phyloP scores from a whole-genome alignment of 148 eudicot species.

The Diospyros lotus region DNA sequence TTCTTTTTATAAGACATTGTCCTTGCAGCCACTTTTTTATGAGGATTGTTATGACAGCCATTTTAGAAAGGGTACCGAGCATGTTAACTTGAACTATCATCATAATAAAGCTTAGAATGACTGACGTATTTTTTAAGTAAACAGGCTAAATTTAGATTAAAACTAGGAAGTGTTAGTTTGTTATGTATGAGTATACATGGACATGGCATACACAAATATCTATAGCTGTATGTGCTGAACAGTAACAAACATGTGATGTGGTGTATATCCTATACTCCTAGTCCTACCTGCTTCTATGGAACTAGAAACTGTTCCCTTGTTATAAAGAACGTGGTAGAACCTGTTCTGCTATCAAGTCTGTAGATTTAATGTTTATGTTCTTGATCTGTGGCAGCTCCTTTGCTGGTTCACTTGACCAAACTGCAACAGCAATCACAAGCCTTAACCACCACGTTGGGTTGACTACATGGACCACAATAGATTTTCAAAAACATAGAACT shows the following conservation, averaged over 20 bases:
- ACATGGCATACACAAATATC: not conserved
- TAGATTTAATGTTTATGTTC: not conserved
- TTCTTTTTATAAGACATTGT: not conserved
- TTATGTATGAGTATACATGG: not conserved
- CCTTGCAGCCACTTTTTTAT: too few relatives aligned
- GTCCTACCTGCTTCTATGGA: not conserved
- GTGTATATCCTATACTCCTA: not conserved
- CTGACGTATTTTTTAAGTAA: not conserved
- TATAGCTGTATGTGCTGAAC: not conserved
- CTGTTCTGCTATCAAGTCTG: not conserved
- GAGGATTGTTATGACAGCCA: not conserved
- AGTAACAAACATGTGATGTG: not conserved
- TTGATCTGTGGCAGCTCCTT: not conserved
- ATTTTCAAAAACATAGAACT: not conserved
- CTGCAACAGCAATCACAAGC: too few relatives aligned
- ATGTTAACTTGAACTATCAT: not conserved
- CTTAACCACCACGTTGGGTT: too few relatives aligned
- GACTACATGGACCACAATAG: not conserved
- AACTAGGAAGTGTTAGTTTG: not conserved
- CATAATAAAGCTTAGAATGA: not conserved
- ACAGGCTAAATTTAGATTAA: not conserved
- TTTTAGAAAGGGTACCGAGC: not conserved
- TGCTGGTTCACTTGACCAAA: not conserved
- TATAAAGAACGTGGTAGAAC: not conserved
- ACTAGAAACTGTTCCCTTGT: slow-evolving; percentile 1